Evolutionary conservation across 345 rosid species (phyloP), one percentile per base, ranked within the genome.

Genomic region (Raphanus raphanistrum): DNA sequence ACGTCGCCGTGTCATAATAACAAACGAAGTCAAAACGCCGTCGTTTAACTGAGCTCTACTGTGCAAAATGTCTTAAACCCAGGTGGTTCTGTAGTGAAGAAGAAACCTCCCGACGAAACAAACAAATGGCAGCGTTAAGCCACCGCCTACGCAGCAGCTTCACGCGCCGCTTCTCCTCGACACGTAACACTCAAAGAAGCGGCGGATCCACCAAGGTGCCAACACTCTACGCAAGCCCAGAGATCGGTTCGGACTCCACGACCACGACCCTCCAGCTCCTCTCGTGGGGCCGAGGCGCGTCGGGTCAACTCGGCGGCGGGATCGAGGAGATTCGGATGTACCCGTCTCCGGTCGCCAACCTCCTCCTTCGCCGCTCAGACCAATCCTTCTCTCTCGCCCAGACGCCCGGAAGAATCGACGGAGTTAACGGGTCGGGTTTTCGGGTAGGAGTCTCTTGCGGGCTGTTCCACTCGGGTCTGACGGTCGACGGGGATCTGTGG

Each of bases 231-330:
- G 76, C 63, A 62, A 79, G 70, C 79, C 90, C 84, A 8, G 84
- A 79, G 15, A 70, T 78, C 74, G 82, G 71, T 21, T 59, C 79
- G 0, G 74, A 78, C 4, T 43, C 81, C 13, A 50, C 79, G 17
- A 83, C 87, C 13, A 50, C 79, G 17, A 83, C 87, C 0, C 83
- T 92, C 52, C 96, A 94, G 81, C 84, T 92, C 27, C 78, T 87
- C 73, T 92, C 98, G 2, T 94, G 96, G 98, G 98, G 98, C 62
- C 87, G 90, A 79, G 98, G 98, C 11, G 87, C 90, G 29, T 94
- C 97, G 17, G 98, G 98, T 82, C 98, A 94, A 79, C 89, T 94
- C 38, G 97, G 97, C 50, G 97, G 93, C 45, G 95, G 97, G 86
- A 84, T 84, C 28, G 98, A 94, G 74, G 92, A 90, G 83, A 78